phyloP scores from a whole-genome alignment of 495 filamentous ascomycete species.

The Sordaria brevicollis region DNA sequence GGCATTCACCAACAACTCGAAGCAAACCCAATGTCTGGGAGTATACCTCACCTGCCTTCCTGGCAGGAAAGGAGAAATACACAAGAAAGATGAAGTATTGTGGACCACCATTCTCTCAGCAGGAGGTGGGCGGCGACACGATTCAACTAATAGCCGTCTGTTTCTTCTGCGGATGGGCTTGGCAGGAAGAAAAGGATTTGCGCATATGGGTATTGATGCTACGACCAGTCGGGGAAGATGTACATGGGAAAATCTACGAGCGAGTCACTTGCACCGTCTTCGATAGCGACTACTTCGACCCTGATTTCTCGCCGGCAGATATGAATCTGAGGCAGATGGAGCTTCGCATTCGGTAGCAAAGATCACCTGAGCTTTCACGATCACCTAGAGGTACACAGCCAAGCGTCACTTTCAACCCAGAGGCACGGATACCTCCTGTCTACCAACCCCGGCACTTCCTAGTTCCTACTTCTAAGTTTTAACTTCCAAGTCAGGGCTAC shows the following conservation, averaged over 20 bases:
- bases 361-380: not conserved
- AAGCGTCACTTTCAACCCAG: not conserved
- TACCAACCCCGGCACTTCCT: no score
- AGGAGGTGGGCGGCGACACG: not conserved
- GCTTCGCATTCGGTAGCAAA: not conserved
- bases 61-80: no score
- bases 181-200: no score
- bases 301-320: not conserved
- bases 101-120: not conserved
- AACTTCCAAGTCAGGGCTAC: no score
- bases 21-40: not conserved
- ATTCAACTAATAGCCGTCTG: not conserved
- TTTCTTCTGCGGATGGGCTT: rapidly evolving
- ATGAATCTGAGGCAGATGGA: not conserved
- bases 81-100: no score
- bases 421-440: no score
- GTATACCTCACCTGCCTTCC: not conserved
- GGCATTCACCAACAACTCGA: no score
- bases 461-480: no score
- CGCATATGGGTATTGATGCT: not conserved
- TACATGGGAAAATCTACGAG: not conserved
- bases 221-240: not conserved
- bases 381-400: no score
- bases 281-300: no score
- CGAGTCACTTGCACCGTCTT: not conserved